Evolutionary conservation across 768 basidiomycete species (phyloP).

Genomic region (Lactifluus echinatus): DNA sequence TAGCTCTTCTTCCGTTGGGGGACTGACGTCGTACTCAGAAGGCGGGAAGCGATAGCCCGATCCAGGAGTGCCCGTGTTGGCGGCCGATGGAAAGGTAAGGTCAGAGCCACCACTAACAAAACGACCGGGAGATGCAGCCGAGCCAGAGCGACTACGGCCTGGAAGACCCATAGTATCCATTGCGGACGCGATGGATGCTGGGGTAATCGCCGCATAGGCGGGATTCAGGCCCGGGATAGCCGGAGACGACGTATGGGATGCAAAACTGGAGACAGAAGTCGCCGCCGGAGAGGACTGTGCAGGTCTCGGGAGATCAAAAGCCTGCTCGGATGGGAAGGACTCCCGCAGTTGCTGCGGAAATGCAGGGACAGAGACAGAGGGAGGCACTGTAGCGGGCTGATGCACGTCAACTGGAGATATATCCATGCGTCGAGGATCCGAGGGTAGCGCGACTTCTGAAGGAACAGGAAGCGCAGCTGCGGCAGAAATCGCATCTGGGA

Average conservation of each 20-base stretch:
- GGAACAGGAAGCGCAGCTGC: conserved; percentile 18
- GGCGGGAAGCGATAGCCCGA: conserved; percentile 25
- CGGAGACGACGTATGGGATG: conserved; percentile 30
- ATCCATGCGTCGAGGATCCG: conserved; percentile 24
- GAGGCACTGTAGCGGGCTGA: not conserved
- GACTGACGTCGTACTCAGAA: conserved; percentile 21
- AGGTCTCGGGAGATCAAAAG: conserved; percentile 23
- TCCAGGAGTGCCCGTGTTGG: conserved; percentile 23
- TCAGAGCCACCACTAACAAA: conserved; percentile 23
- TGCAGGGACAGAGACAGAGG: conserved; percentile 8
- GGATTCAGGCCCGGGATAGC: conserved; percentile 27
- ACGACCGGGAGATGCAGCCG: conserved; percentile 27
- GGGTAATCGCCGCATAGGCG: conserved; percentile 25
- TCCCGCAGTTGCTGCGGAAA: conserved; percentile 15
- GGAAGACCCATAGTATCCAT: conserved; percentile 24
- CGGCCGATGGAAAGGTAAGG: conserved; percentile 24
- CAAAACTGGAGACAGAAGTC: conserved; percentile 27
- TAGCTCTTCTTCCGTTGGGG: conserved; percentile 22
- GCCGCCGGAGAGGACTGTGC: conserved; percentile 28
- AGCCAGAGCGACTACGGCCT: conserved; percentile 28
- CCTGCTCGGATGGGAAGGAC: conserved; percentile 4
- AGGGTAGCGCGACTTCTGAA: conserved; percentile 19
- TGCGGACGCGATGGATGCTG: conserved; percentile 28
- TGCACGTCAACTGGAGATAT: conserved; percentile 19
- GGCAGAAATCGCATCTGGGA: conserved; percentile 22